Evolutionary conservation across 441 rosid species (phyloP), one percentile per base, ranked within the genome.

Genomic region (Corymbia calophylla): DNA sequence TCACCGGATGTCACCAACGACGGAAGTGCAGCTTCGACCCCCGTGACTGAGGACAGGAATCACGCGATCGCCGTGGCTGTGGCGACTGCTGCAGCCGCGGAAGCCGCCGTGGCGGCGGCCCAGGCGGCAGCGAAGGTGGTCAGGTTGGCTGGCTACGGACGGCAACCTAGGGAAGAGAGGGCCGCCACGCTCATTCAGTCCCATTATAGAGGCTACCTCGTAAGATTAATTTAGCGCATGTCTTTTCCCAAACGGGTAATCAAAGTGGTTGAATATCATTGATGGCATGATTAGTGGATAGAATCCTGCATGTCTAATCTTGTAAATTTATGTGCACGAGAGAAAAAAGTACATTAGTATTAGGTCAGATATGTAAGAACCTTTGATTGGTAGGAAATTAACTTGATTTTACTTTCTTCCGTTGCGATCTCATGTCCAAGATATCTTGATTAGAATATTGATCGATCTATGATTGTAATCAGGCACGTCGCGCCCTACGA

Each of bases 111-210:
- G 35, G 98, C 96, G 6, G 99, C 99, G 0, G 99, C 99, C 47
- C 97, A 96, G 92, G 99, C 99, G 2, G 99, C 99, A 0, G 99
- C 99, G 12, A 96, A 96, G 93, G 99, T 95, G 53, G 99, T 98
- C 77, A 92, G 97, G n/a, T 92, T 98, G 90, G 98, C 99, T 8
- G 99, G 99, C 23, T 95, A 94, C 88, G 96, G 97, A 15, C 98
- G 95, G 56, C 95, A 64, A 18, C 93, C 98, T 1, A 95, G 90
- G 92, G 98, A 95, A 92, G 98, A 97, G 88, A 93, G 94, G 51
- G 99, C 99, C 48, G 99, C 99, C 29, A 96, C 93, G 18, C 91
- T 97, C 77, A 95, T 98, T 17, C 99, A 98, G 87, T 95, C 98
- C 1, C 86, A 94, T 91, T 98, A 98, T 87, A 93, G 99, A 77